Conservation (phyloP, 2,329 filamentous ascomycete species). For the Byssoonygena ceratinophila region DNA sequence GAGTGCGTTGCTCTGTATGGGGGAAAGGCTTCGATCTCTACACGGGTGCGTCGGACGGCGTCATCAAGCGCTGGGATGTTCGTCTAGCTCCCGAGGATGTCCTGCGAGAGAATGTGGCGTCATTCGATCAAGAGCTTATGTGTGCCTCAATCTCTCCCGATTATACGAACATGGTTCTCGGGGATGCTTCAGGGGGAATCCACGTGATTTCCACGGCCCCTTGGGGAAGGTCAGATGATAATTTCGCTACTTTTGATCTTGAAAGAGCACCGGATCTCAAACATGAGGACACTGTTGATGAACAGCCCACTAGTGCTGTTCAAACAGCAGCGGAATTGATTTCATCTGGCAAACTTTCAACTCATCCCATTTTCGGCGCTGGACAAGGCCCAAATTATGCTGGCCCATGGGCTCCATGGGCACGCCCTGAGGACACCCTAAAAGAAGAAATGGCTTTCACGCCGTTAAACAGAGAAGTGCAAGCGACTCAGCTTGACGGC, state of each 20-base stretch:
- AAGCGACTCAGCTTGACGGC: slow-evolving; percentile 27
- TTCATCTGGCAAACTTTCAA: slow-evolving; percentile 25
- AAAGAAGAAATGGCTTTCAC: slow-evolving; percentile 19
- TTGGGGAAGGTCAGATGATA: slow-evolving; percentile 13
- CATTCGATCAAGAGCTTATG: slow-evolving; percentile 46
- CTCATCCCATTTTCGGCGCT: slow-evolving; percentile 31
- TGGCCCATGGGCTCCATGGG: slow-evolving; percentile 35
- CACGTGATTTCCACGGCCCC: slow-evolving; percentile 40
- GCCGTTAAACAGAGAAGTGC: slow-evolving; percentile 21
- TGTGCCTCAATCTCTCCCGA: slow-evolving; percentile 49
- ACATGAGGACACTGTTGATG: neutral
- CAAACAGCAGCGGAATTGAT: slow-evolving; percentile 24
- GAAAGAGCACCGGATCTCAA: slow-evolving; percentile 14
- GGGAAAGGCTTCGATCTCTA: slow-evolving; percentile 44
- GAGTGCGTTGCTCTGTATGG: slow-evolving; percentile 50
- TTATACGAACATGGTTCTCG: slow-evolving; percentile 45
- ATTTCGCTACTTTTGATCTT: slow-evolving; percentile 22
- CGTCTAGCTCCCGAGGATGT: slow-evolving; percentile 42
- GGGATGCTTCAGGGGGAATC: slow-evolving; percentile 47
- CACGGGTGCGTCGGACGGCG: slow-evolving; percentile 51
- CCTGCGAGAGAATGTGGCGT: slow-evolving; percentile 42
- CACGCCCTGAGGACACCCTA: slow-evolving; percentile 23
- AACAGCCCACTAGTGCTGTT: slow-evolving; percentile 16
- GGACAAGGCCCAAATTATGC: slow-evolving; percentile 33
- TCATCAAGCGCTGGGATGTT: slow-evolving; percentile 51